phyloP scores from a whole-genome alignment of 345 rosid species.

The Erucastrum elatum region DNA sequence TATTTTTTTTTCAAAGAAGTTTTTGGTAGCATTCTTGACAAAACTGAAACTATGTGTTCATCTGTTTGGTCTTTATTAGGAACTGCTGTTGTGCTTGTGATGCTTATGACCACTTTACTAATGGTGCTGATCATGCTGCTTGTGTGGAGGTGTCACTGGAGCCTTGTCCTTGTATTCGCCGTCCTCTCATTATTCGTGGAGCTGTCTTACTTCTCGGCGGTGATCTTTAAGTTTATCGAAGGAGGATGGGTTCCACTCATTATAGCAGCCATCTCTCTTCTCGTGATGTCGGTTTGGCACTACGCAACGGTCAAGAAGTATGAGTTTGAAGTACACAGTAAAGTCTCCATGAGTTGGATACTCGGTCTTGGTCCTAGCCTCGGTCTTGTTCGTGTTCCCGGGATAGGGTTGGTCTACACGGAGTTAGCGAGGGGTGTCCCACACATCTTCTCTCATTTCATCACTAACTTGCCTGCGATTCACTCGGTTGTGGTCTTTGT shows the following conservation, averaged over 20 bases:
- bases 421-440: slow-evolving; percentile 84
- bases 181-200: slow-evolving; percentile 57
- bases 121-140: slow-evolving; percentile 69
- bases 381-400: slow-evolving; percentile 84
- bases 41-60: not conserved
- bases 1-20: too few species aligned
- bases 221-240: slow-evolving; percentile 64
- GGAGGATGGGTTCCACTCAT: slow-evolving; percentile 91
- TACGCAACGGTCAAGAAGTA: slow-evolving; percentile 72
- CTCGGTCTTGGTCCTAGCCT: slow-evolving; percentile 84
- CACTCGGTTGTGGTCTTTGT: slow-evolving; percentile 77
- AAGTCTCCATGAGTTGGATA: slow-evolving; percentile 84
- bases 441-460: slow-evolving; percentile 82
- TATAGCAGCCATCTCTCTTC: slow-evolving; percentile 61
- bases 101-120: slow-evolving; percentile 72
- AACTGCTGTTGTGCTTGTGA: slow-evolving; percentile 74
- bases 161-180: slow-evolving; percentile 58
- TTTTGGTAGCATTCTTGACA: not conserved
- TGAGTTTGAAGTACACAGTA: slow-evolving; percentile 76
- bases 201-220: slow-evolving; percentile 63
- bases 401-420: slow-evolving; percentile 77
- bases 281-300: slow-evolving; percentile 75
- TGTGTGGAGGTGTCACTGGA: slow-evolving; percentile 89
- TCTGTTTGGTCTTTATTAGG: slow-evolving; percentile 44
- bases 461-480: slow-evolving; percentile 77